Base-by-base conservation (phyloP, 108 stramenopile genomes). In the Pseudonitzschia multiseries region DNA sequence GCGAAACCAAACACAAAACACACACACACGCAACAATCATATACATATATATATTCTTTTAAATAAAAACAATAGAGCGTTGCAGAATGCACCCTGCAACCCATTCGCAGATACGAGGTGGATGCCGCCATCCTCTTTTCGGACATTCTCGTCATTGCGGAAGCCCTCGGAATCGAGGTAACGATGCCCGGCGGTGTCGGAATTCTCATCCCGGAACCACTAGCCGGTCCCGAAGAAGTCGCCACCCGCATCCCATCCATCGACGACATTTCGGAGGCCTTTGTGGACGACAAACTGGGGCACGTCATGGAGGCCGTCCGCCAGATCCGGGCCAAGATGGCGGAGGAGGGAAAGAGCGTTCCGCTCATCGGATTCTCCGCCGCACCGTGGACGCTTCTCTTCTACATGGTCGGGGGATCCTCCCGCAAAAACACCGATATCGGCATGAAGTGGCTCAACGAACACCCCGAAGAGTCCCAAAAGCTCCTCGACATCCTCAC, bases 161-260 rank as follows among this genome's bases (percentile, higher is more conserved):
- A 98, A 81, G 96, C 96, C 41, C 62, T 96, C 21, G 84, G 84
- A 14, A 89, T 96, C 42, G 76, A 86, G 64, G 96, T 97, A 12
- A 96, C 95, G 54, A 96, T 97, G 97, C 97, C 97, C 0, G 97
- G 97, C 31, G 96, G 96, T 9, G 92, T 93, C 22, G 97, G 97
- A 1, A 98, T 98, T 60, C 87, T 79, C 21, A 93, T 98, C 4
- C 96, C 96, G 0, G 68, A 89, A 33, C 97, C 97, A 18, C 69
- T 98, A 13, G 77, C 75, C 32, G 79, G 28, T 3, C 89, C 93
- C 14, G 86, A 81, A 8, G 93, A 97, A 72, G 84, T 96, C 59
- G 84, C 75, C 56, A 79, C 80, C 41, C 90, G 94, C 29, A 76
- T 94, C 48, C 93, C 93, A 20, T 59, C 73, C 10, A 50, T 77